Conservation (phyloP, 1,284 basidiomycete genomes). For the Ceratobasidium sp. region DNA sequence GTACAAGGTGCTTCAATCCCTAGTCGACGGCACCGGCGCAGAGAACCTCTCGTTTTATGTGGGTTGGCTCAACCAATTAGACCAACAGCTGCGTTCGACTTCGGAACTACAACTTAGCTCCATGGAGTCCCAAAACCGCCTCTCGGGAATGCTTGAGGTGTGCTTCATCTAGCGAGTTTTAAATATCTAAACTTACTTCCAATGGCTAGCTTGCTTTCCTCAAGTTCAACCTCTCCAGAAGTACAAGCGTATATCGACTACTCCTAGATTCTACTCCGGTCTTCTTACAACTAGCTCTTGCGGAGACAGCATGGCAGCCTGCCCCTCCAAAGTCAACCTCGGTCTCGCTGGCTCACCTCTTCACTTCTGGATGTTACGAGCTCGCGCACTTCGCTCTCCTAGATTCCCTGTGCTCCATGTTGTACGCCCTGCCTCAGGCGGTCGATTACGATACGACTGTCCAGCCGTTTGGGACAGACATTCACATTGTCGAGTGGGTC, state of each 20-base stretch:
- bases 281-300: background rate
- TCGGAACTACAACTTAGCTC: background rate
- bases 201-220: background rate
- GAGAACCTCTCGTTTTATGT: background rate
- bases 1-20: background rate
- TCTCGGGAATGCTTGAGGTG: slow-evolving; percentile 18
- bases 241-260: background rate
- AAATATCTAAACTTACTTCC: background rate
- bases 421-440: slow-evolving; percentile 3
- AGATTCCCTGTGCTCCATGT: slow-evolving; percentile 13
- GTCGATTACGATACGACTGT: slow-evolving; percentile 16
- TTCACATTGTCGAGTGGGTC: slow-evolving; percentile 1
- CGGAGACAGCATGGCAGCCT: background rate
- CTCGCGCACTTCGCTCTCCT: slow-evolving; percentile 1
- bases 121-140: background rate
- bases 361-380: slow-evolving; percentile 4
- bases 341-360: background rate
- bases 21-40: background rate
- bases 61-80: background rate
- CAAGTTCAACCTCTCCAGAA: background rate
- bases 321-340: background rate
- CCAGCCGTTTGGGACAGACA: background rate
- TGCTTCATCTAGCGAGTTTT: background rate
- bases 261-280: background rate
- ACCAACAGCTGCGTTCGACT: background rate